These are phyloP conservation scores for Calonectria crousiana DNA, from an alignment of 2,329 filamentous ascomycete species.

Conservation along the genomic window DNA sequence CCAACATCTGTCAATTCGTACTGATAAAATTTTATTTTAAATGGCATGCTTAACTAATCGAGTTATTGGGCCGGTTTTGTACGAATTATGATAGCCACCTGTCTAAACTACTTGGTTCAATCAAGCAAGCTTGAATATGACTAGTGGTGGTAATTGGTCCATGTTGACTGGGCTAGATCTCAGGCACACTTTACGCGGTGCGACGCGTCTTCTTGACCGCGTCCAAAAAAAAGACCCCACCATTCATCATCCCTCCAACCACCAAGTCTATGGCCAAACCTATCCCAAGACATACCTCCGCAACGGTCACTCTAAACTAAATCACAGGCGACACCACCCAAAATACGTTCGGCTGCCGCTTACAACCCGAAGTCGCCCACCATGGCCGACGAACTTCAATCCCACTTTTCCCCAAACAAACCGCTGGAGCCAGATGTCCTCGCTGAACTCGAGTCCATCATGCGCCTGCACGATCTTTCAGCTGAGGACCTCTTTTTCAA, in stretches of 20 bases:
- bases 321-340: neutral
- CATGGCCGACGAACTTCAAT: constrained; percentile 54
- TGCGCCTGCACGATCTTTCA: constrained; percentile 84
- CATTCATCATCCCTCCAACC: constrained; percentile 12
- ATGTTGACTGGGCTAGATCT: neutral
- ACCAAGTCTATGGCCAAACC: constrained; percentile 2
- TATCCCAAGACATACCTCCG: neutral
- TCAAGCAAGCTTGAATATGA: neutral
- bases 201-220: constrained; percentile 10
- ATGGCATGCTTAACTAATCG: neutral
- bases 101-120: neutral
- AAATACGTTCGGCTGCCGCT: neutral
- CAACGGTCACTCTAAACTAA: neutral
- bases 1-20: neutral
- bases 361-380: constrained; percentile 30
- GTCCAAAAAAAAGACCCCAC: constrained; percentile 13
- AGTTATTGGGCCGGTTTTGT: neutral
- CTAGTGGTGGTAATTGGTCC: neutral
- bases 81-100: neutral
- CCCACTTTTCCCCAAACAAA: constrained; percentile 52
- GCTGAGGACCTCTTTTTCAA: constrained; percentile 95
- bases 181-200: constrained; percentile 8
- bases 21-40: neutral
- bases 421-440: constrained; percentile 82
- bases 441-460: constrained; percentile 85